Evolutionary conservation across 352 stramenopile species (phyloP).

Genomic region (Pythium dissimile): DNA sequence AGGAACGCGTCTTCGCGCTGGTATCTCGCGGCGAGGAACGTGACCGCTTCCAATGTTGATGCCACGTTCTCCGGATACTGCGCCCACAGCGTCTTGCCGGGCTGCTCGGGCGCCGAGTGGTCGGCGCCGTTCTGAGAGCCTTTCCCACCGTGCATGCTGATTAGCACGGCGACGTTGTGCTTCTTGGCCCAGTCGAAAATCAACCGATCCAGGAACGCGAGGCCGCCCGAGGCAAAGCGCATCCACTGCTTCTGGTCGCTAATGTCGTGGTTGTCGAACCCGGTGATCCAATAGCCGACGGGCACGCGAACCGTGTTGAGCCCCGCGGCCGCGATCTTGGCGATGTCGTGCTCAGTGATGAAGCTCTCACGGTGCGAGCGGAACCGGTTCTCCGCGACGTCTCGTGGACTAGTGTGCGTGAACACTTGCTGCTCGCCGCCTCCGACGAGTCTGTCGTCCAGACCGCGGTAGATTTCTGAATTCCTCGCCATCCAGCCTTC

Average conservation of each 20-base stretch:
- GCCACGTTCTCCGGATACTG: constrained; percentile 52
- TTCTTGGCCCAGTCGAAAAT: constrained; percentile 36
- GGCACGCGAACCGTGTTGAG: constrained; percentile 81
- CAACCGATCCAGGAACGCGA: constrained; percentile 46
- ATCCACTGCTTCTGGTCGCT: constrained; percentile 37
- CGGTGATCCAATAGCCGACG: constrained; percentile 77
- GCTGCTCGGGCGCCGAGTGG: constrained; percentile 52
- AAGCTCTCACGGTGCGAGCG: constrained; percentile 56
- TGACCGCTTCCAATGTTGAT: constrained; percentile 46
- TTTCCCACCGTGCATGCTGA: constrained; percentile 62
- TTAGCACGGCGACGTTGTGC: constrained; percentile 44
- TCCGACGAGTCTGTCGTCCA: constrained; percentile 30
- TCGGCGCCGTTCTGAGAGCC: constrained; percentile 76
- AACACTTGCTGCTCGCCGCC: constrained; percentile 70
- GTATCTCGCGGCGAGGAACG: constrained; percentile 62
- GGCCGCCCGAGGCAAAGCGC: constrained; percentile 34
- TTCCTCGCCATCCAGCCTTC: constrained; percentile 76
- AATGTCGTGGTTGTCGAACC: constrained; percentile 55
- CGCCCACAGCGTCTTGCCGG: constrained; percentile 42
- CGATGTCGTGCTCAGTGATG: constrained; percentile 48
- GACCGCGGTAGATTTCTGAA: constrained; percentile 51
- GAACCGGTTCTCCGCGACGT: constrained; percentile 38
- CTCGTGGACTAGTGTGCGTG: constrained; percentile 27
- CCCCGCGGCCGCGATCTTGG: constrained; percentile 45
- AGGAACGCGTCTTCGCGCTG: constrained; percentile 63